Conservation (phyloP, 2,329 filamentous ascomycete species). For the Pseudogymnoascus sp. region DNA sequence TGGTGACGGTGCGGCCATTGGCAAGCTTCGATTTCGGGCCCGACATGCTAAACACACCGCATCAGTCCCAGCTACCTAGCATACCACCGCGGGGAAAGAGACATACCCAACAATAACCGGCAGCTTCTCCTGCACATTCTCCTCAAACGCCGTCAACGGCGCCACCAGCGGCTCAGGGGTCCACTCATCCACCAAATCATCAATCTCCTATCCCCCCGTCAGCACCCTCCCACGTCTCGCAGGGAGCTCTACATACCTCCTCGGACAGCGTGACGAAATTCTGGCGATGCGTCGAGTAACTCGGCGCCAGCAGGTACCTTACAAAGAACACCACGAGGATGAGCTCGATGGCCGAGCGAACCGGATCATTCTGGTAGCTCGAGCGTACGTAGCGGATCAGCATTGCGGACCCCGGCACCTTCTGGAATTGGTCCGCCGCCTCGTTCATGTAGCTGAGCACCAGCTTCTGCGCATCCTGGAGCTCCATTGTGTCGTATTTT, state of each 20-base stretch:
- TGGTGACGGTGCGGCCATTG: constrained; percentile 83
- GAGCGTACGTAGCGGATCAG: constrained; percentile 91
- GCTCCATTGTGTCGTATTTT: constrained; percentile 42
- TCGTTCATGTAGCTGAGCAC: constrained; percentile 44
- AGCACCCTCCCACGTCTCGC: neutral
- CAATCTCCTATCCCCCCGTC: constrained; percentile 61
- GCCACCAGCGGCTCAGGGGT: constrained; percentile 83
- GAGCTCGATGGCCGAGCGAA: constrained; percentile 87
- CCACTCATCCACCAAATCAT: constrained; percentile 96
- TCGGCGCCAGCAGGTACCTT: constrained; percentile 81
- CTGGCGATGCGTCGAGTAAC: constrained; percentile 84
- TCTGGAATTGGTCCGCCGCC: constrained; percentile 64
- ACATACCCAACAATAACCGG: constrained; percentile 80
- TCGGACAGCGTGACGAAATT: constrained; percentile 85
- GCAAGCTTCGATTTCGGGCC: constrained; percentile 83
- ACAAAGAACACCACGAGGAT: constrained; percentile 93
- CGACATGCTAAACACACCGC: constrained; percentile 52
- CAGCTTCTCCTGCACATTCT: constrained; percentile 72
- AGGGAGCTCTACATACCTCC: constrained; percentile 41
- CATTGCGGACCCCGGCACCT: constrained; percentile 87
- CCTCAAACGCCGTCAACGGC: constrained; percentile 64
- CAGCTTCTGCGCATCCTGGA: constrained; percentile 51
- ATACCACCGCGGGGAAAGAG: neutral
- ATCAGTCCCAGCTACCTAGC: neutral
- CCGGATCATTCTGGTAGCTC: constrained; percentile 94